Base-by-base conservation (phyloP, 805 yeast species). In the Yamadazyma ubonensis region DNA sequence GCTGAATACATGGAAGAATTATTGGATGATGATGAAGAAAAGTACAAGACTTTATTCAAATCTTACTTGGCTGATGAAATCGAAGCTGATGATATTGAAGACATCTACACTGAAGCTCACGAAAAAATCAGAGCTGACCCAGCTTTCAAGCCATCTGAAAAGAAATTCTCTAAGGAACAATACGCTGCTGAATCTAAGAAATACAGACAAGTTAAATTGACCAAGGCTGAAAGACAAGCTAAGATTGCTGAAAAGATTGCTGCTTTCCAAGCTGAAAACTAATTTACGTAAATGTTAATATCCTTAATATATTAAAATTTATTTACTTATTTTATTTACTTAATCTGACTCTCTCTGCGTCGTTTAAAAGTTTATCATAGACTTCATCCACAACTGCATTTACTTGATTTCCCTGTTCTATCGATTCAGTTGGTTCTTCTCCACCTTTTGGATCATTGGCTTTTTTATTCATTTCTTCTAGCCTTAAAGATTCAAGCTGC, bases 1-100 rank as follows among this genome's bases (percentile, higher is more conserved):
- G 83, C 99, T 67, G 98, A 93, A 82, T 93, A 93, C 93, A 93
- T 93, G 96, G 99, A 93, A 82, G 98, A 91, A 81, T 86, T 93
- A 71, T 91, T 93, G 73, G 99, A 93, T 67, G 99, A 91, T 73
- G 99, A 91, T 85, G 99, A 91, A 81, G 99, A 91, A 82, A 91
- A 93, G 79, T 91, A 82, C 96, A 82, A 83, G 74, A 81, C 86
- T 68, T 80, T 91, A 70, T 91, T 91, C 95, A 83, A 86, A 79
- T 81, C 89, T 63, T 93, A 93, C 91, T 72, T 93, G 58, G 96
- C 83, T 59, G 97, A 91, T 65, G 98, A 88, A 72, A 79, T 93
- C 62, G 98, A 93, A 72, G 93, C 98, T 60, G 99, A 93, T 65
- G 86, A 84, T 57, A 67, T 93, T 59, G 99, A 93, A 81, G 99